Evolutionary conservation across 371 early-diverging fungal species (phyloP), one percentile per base, ranked within the genome.

Genomic region (Mucor piriformis): DNA sequence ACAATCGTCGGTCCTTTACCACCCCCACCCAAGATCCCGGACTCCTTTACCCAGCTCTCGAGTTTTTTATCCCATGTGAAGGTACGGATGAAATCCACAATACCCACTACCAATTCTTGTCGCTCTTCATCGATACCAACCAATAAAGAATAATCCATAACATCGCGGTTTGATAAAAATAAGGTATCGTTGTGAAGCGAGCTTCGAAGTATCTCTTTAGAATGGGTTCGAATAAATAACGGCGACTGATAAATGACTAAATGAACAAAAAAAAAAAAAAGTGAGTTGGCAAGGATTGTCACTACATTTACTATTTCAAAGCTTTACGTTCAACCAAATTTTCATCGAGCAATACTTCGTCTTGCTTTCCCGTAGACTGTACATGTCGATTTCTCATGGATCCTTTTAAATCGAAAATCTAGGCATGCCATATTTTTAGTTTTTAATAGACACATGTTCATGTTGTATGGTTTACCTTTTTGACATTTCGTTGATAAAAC

Each of bases 21-120:
- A 15, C 93, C 92, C 3, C 93, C 92, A 18, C 95, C 92, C 33
- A 95, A 66, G 50, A 93, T 82, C 6, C 89, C 91, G 0, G 95
- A 85, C 67, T 95, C 95, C 76, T 97, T 98, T 33, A 96, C 96
- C 93, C 94, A 94, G 56, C 88, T 92, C 66, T 98, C 98, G n/a
- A 98, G 64, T 66, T 91, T 92, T 76, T 97, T 98, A 70, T 96
- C 96, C 97, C 97, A 97, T 0, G 97, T 98, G 67, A 93, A 98
- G 0, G 96, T 93, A 32, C 97, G 87, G 50, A 97, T 96, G 71
- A 94, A 97, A 69, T 98, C 98, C 85, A 98, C 95, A 54, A 98
- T 95, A 15, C 98, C 98, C 4, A 96, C 91, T 12, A 96, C 87
- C 8, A 98, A 69, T 73, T 98, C 94, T 29, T 88, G 84, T 7